phyloP scores from a whole-genome alignment of 331 rosid genomes.

The Rosa hybrid region DNA sequence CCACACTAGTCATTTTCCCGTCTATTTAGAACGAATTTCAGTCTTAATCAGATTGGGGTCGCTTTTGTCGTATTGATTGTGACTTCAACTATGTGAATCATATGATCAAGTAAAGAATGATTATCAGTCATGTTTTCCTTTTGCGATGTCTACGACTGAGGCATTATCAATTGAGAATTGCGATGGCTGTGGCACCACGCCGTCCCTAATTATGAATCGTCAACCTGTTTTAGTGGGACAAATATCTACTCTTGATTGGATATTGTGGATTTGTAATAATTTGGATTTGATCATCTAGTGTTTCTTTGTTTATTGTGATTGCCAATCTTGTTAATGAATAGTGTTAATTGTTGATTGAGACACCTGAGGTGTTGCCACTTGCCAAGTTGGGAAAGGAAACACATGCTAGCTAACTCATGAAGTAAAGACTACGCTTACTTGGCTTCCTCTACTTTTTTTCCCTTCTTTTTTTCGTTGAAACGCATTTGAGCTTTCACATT shows the following conservation, averaged over 20 bases:
- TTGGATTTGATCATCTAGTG: too few species aligned
- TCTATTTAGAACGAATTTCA: neutral
- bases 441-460: too few species aligned
- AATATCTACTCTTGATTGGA: neutral
- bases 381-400: too few species aligned
- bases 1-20: neutral
- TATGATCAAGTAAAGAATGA: neutral
- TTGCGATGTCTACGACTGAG: conserved; percentile 4
- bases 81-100: neutral
- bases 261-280: neutral
- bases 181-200: neutral
- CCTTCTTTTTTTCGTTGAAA: too few species aligned
- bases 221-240: neutral
- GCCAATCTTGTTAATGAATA: too few species aligned
- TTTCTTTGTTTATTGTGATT: too few species aligned
- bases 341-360: too few species aligned
- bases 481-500: too few species aligned
- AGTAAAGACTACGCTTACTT: too few species aligned
- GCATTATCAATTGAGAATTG: neutral
- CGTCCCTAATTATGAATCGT: too few species aligned
- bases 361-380: too few species aligned
- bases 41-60: neutral
- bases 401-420: too few species aligned
- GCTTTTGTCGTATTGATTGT: neutral
- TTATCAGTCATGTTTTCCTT: neutral